Conservation (phyloP, 306 rosid genomes). For the Sechiopsis laciniata region DNA sequence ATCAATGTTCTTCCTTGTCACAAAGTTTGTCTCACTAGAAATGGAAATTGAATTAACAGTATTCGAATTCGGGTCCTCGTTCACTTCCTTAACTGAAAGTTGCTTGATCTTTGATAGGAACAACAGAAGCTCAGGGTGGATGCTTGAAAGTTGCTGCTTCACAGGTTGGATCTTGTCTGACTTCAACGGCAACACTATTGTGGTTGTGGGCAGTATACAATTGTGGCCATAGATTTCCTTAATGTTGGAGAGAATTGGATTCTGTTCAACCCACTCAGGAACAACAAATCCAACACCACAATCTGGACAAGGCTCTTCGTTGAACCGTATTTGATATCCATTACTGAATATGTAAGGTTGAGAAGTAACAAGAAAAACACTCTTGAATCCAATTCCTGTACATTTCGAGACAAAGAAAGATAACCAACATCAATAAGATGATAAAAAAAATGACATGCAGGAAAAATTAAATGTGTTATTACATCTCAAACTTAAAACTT, state of each 20-base stretch:
- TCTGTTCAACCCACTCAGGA: conserved; percentile 83
- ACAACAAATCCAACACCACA: conserved; percentile 72
- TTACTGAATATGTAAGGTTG: conserved; percentile 67
- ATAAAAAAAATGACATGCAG: no score
- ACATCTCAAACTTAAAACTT: no score
- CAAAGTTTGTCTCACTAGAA: conserved; percentile 38
- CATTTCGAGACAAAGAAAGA: no score
- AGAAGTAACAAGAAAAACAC: conserved; percentile 68
- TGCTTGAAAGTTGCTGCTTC: conserved; percentile 53
- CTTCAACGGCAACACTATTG: conserved; percentile 60
- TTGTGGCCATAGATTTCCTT: conserved; percentile 38
- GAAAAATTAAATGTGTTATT: no score
- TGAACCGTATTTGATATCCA: conserved; percentile 68
- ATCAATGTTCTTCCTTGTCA: conserved; percentile 47
- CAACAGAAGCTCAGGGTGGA: conserved; percentile 62
- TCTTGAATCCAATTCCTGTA: conserved; percentile 88
- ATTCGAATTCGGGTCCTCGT: conserved; percentile 33
- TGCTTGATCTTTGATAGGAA: conserved; percentile 61
- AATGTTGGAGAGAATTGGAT: conserved; percentile 41
- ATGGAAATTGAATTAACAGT: conserved; percentile 50
- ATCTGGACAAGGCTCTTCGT: conserved; percentile 58
- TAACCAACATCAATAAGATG: no score
- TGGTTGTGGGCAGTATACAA: conserved; percentile 48
- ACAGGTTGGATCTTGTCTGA: conserved; percentile 52
- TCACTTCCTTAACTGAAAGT: conserved; percentile 52